Conservation (phyloP, 2,329 filamentous ascomycete genomes). For the Aspergillus arachidicola region DNA sequence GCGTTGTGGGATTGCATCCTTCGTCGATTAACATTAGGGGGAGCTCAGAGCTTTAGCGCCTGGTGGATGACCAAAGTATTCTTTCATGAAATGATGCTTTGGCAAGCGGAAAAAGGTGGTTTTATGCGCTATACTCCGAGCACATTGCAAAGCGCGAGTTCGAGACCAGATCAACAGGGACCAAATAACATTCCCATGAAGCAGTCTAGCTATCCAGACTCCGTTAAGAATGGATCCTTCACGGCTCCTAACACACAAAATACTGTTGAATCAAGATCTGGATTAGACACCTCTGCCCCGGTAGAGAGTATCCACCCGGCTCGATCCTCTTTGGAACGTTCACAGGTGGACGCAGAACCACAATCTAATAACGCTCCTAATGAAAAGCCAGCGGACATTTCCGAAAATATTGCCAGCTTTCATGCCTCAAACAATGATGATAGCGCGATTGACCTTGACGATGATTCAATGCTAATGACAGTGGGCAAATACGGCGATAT, state of each 20-base stretch:
- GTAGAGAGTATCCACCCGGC: slow-evolving; percentile 21
- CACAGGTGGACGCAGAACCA: slow-evolving; percentile 21
- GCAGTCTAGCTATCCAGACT: slow-evolving; percentile 18
- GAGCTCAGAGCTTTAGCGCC: slow-evolving; percentile 50
- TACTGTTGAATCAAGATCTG: slow-evolving; percentile 20
- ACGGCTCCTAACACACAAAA: slow-evolving; percentile 21
- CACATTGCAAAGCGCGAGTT: slow-evolving; percentile 31
- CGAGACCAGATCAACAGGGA: slow-evolving; percentile 26
- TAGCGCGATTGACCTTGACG: slow-evolving; percentile 70
- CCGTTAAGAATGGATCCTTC: slow-evolving; percentile 19
- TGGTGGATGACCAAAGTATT: slow-evolving; percentile 84
- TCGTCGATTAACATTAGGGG: slow-evolving; percentile 47
- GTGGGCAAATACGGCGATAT: slow-evolving; percentile 50
- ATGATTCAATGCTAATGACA: slow-evolving; percentile 45
- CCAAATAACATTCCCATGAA: slow-evolving; percentile 27
- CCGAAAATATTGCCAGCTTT: slow-evolving; percentile 43
- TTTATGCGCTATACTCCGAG: slow-evolving; percentile 66
- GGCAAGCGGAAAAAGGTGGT: slow-evolving; percentile 85
- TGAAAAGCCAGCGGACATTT: slow-evolving; percentile 50
- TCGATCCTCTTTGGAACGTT: slow-evolving; percentile 17
- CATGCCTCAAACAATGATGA: slow-evolving; percentile 60
- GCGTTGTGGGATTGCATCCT: slow-evolving; percentile 48
- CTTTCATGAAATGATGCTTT: slow-evolving; percentile 90
- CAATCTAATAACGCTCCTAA: slow-evolving; percentile 29
- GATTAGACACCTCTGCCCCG: slow-evolving; percentile 22